Conservation (phyloP, 306 rosid genomes). For the Urtica urens region DNA sequence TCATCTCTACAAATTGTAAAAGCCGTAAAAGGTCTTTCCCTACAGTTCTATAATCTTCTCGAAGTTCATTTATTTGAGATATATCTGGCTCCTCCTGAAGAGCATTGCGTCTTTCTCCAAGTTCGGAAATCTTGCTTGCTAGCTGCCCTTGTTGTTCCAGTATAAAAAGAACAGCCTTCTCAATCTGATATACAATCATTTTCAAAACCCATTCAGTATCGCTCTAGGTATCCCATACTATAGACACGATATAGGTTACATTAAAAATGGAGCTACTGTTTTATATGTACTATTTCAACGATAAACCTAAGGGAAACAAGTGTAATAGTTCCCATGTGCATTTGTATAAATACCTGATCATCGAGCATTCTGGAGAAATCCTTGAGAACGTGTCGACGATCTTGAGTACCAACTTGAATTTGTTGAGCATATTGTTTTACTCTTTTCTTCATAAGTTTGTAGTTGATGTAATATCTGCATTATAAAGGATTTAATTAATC, state of each 20-base stretch:
- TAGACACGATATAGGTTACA: too few species aligned
- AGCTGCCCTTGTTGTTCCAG: constrained; percentile 97
- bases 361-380: constrained; percentile 96
- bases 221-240: too few species aligned
- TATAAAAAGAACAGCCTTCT: constrained; percentile 82
- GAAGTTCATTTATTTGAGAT: constrained; percentile 47
- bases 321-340: background rate
- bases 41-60: constrained; percentile 71
- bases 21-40: constrained; percentile 84
- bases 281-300: too few species aligned
- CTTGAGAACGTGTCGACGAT: constrained; percentile 77
- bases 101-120: constrained; percentile 50
- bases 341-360: constrained; percentile 60
- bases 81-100: constrained; percentile 74
- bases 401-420: constrained; percentile 69
- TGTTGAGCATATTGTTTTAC: constrained; percentile 80
- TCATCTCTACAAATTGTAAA: constrained; percentile 76
- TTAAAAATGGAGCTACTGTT: too few species aligned
- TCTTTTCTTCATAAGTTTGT: constrained; percentile 89
- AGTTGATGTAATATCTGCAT: constrained; percentile 82
- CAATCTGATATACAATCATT: constrained; percentile 50
- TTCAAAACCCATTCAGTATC: constrained; percentile 11
- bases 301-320: too few species aligned
- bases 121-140: constrained; percentile 78
- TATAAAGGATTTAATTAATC: background rate